phyloP scores from a whole-genome alignment of 139 green algal genomes.

The Chlorella ohadii region DNA sequence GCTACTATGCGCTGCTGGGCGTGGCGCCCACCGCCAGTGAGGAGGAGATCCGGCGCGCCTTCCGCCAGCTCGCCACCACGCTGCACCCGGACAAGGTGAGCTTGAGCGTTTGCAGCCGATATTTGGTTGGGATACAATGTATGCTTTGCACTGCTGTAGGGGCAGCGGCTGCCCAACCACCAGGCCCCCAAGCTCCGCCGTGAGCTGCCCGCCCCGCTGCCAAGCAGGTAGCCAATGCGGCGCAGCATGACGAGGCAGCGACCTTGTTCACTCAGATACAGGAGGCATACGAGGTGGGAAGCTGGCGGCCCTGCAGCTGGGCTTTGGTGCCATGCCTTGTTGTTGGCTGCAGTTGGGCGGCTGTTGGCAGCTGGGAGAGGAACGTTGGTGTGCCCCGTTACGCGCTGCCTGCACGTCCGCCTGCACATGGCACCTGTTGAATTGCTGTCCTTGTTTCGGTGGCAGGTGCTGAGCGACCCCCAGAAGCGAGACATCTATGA shows the following conservation, averaged over 20 bases:
- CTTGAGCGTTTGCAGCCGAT: too few relatives aligned
- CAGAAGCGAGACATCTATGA: slow-evolving; percentile 62
- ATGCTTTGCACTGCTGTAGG: too few relatives aligned
- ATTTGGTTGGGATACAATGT: too few relatives aligned
- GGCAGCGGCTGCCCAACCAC: too few relatives aligned
- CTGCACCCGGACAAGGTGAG: slow-evolving; percentile 64
- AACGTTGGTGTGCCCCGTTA: too few relatives aligned
- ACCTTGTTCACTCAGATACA: slow-evolving; percentile 53
- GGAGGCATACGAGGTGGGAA: slow-evolving; percentile 59
- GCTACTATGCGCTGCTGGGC: slow-evolving; percentile 37
- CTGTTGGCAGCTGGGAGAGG: too few relatives aligned
- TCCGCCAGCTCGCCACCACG: slow-evolving; percentile 53
- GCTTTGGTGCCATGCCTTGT: background rate
- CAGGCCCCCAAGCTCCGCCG: too few relatives aligned
- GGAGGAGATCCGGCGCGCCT: slow-evolving; percentile 48
- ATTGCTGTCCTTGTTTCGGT: too few relatives aligned
- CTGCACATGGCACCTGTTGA: too few relatives aligned
- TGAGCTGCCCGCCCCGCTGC: too few relatives aligned
- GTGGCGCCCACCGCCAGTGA: slow-evolving; percentile 33
- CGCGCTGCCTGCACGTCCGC: too few relatives aligned
- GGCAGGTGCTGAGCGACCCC: slow-evolving; percentile 56
- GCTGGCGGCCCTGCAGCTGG: background rate
- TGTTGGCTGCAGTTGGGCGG: too few relatives aligned
- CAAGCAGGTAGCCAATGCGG: slow-evolving; percentile 19
- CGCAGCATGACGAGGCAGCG: slow-evolving; percentile 38